Evolutionary conservation across 2,329 filamentous ascomycete genomes (phyloP), one percentile per base, ranked within the genome.

Genomic region (Huntiella decipiens): DNA sequence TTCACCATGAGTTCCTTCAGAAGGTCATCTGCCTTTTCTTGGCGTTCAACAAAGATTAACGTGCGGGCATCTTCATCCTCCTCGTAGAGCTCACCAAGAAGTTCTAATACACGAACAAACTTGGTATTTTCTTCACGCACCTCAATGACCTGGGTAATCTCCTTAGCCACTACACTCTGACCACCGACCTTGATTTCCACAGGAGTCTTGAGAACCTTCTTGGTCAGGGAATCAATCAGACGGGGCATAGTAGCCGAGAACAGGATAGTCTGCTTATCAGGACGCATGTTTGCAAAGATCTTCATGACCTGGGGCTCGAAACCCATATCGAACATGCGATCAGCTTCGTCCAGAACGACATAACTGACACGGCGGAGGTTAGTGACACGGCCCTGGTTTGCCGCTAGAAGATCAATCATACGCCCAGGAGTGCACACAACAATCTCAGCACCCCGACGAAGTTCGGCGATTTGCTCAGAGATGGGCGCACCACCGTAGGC

Each of bases 271-370:
- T 98, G 91, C 43, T 83, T 79, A 58, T 95, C 83, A 1, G 91
- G 87, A 41, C 91, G 79, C 59, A 94, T 82, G 56, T 91, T 94
- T 53, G 77, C 77, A 58, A 96, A 78, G 49, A 98, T 91, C 61
- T 93, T 95, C 76, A 91, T 91, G 45, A 98, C 87, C 60, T 98
- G 91, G 2, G 91, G 88, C 62, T 94, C 88, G 57, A 98, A 98
- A 11, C 91, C 91, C 91, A 98, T 96, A 60, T 98, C 91, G 58
- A 96, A 95, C 91, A 98, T 96, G 51, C 91, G 81, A 62, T 98
- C 91, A 41, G 91, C 91, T 63, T 98, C 91, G 58, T 98, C 91
- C 35, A 98, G 73, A 8, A 98, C 91, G 17, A 95, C 77, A 59
- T 96, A 98, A 0, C 85, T 91, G 10, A 94, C 84, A 52, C 91